These are phyloP conservation scores for Setomelanomma holmii DNA, from an alignment of 2,329 filamentous ascomycete species.

Conservation along the genomic window DNA sequence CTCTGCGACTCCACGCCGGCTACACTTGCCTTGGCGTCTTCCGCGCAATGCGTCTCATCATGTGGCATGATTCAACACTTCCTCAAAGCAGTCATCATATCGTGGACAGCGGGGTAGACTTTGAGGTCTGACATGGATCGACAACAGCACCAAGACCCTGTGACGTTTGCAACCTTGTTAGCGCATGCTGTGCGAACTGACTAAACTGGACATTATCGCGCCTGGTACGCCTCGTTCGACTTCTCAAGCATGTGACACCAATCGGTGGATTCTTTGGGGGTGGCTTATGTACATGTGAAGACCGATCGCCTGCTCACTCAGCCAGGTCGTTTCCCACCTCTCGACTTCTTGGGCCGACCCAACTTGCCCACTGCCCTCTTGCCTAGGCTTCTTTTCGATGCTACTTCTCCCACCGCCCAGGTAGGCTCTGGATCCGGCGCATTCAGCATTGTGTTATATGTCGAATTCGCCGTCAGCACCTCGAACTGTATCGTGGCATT, in stretches of 20 bases:
- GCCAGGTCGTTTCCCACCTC: conserved; percentile 18
- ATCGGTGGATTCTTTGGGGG: no score
- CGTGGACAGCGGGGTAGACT: not conserved
- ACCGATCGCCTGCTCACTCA: not conserved
- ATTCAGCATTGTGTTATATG: conserved; percentile 56
- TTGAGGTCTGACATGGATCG: not conserved
- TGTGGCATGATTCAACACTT: not conserved
- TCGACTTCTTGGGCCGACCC: conserved; percentile 24
- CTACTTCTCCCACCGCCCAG: conserved; percentile 24
- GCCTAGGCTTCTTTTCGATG: conserved; percentile 14
- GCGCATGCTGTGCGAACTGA: conserved; percentile 16
- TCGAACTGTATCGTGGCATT: conserved; percentile 56
- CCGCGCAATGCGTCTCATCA: not conserved
- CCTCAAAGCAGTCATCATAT: not conserved
- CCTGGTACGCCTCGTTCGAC: not conserved
- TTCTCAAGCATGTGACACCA: not conserved
- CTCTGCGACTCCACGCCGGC: conserved; percentile 2
- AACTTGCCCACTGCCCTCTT: conserved; percentile 25
- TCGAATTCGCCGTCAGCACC: conserved; percentile 52
- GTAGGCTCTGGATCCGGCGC: conserved; percentile 49
- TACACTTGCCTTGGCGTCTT: not conserved
- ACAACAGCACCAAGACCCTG: not conserved
- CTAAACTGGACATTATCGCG: conserved; percentile 1
- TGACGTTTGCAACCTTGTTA: conserved; percentile 4
- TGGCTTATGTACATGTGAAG: no score